Percentiles rank a stretch among this genome's conserved stretches.
phyloP scores from a whole-genome alignment of 2,329 filamentous ascomycete genomes.

The Apiospora hydei region DNA sequence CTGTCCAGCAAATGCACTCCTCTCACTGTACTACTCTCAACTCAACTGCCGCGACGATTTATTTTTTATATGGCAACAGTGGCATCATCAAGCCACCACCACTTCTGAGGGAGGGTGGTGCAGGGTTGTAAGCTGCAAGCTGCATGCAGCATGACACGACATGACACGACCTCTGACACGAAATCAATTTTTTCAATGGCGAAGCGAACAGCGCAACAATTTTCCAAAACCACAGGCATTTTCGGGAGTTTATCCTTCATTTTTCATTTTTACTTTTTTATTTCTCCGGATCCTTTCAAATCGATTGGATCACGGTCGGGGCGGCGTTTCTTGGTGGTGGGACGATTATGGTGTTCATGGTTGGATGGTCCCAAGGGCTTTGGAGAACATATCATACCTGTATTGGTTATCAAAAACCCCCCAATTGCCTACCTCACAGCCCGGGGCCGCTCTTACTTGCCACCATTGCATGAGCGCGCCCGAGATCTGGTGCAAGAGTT shows the following conservation, averaged over 20 bases:
- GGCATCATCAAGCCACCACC: not conserved
- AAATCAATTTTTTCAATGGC: not conserved
- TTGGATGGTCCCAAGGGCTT: not conserved
- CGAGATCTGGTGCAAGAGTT: not conserved
- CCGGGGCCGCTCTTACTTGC: not conserved
- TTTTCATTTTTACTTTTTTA: not conserved
- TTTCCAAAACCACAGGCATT: constrained; percentile 18
- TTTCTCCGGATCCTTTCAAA: constrained; percentile 2
- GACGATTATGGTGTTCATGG: not conserved
- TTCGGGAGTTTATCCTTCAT: not conserved
- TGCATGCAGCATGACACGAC: constrained; percentile 21
- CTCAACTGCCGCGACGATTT: not conserved
- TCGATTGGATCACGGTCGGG: not conserved
- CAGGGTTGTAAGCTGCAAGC: constrained; percentile 7
- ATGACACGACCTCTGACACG: constrained; percentile 14
- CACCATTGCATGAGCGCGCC: not conserved
- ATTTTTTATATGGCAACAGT: not conserved
- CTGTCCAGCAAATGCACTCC: not conserved
- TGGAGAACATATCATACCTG: constrained; percentile 1
- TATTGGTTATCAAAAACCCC: not conserved
- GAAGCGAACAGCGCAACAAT: not conserved
- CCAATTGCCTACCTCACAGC: not conserved
- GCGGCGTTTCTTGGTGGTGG: not conserved
- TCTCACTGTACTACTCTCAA: not conserved
- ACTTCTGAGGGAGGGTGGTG: not conserved